A percentile compares a stretch with the other conserved stretches of the same genome.
Conservation (phyloP, 768 basidiomycete genomes). For the Coprinopsis marcescibilis region DNA sequence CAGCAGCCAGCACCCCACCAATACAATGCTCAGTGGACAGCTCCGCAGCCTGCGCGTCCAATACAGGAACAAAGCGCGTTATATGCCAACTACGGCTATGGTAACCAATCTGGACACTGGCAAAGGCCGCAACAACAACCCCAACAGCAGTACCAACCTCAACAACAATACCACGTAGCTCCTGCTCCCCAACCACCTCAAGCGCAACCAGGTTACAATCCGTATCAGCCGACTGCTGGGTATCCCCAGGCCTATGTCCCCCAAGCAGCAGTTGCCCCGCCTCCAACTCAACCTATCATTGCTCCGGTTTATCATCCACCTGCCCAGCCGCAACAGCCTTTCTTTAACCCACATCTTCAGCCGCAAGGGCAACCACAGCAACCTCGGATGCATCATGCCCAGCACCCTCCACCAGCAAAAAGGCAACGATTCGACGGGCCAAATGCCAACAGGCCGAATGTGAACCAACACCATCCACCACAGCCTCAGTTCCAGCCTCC, state of each 20-base stretch:
- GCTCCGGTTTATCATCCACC: slow-evolving; percentile 39
- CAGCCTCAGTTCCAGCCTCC: slow-evolving; percentile 66
- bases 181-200: slow-evolving; percentile 50
- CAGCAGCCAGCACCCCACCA: slow-evolving; percentile 45
- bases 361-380: slow-evolving; percentile 39
- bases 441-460: slow-evolving; percentile 44
- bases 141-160: slow-evolving; percentile 41
- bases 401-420: slow-evolving; percentile 89
- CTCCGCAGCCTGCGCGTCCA: slow-evolving; percentile 59
- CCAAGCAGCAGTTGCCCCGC: slow-evolving; percentile 45
- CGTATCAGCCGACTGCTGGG: slow-evolving; percentile 65
- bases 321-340: slow-evolving; percentile 41
- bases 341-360: slow-evolving; percentile 39
- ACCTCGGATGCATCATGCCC: slow-evolving; percentile 54
- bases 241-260: slow-evolving; percentile 66
- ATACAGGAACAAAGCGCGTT: slow-evolving; percentile 76
- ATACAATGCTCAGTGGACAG: slow-evolving; percentile 64
- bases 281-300: slow-evolving; percentile 39
- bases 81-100: slow-evolving; percentile 91
- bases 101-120: slow-evolving; percentile 56
- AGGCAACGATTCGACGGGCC: slow-evolving; percentile 85
- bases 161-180: slow-evolving; percentile 44
- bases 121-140: slow-evolving; percentile 63
- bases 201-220: slow-evolving; percentile 62
- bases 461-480: slow-evolving; percentile 45